Evolutionary conservation across 2,329 filamentous ascomycete species (phyloP).

Genomic region (Sclerotinia minor): DNA sequence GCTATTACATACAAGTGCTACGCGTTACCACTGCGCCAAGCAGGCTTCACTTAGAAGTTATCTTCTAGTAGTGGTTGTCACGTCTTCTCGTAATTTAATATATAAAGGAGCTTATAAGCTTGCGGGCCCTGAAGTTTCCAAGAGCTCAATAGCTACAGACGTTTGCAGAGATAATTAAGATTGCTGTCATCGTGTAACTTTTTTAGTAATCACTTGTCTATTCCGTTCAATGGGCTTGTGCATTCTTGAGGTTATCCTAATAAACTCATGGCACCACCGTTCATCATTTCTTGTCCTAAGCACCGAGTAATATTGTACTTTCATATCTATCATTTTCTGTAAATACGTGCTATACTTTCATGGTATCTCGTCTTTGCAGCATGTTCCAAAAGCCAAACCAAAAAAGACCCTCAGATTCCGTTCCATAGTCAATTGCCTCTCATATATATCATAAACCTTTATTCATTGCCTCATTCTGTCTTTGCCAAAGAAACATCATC

Average conservation of each 20-base stretch:
- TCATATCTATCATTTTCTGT: not conserved
- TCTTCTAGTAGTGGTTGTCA: slow-evolving; percentile 1
- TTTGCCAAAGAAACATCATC: slow-evolving; percentile 35
- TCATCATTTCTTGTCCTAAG: not conserved
- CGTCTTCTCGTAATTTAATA: rapidly evolving
- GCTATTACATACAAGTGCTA: slow-evolving; percentile 7
- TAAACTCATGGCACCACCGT: not conserved
- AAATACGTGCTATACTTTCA: not conserved
- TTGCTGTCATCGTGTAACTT: not conserved
- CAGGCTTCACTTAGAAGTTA: slow-evolving; percentile 12
- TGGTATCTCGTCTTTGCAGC: not conserved
- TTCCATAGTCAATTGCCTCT: not conserved
- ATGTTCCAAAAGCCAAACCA: not conserved
- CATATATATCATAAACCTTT: not conserved
- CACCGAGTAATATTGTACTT: too few relatives aligned
- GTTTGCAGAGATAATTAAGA: not conserved
- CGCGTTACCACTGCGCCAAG: slow-evolving; percentile 23
- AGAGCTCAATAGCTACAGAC: too few relatives aligned
- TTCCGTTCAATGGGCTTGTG: too few relatives aligned
- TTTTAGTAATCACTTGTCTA: not conserved
- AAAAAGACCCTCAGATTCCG: not conserved
- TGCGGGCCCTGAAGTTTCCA: too few relatives aligned
- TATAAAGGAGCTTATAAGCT: not conserved
- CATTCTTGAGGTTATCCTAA: not conserved
- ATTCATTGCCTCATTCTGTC: slow-evolving; percentile 17